Evolutionary conservation across 116 monocot genomes (phyloP).

Genomic region (Posidonia oceanica): DNA sequence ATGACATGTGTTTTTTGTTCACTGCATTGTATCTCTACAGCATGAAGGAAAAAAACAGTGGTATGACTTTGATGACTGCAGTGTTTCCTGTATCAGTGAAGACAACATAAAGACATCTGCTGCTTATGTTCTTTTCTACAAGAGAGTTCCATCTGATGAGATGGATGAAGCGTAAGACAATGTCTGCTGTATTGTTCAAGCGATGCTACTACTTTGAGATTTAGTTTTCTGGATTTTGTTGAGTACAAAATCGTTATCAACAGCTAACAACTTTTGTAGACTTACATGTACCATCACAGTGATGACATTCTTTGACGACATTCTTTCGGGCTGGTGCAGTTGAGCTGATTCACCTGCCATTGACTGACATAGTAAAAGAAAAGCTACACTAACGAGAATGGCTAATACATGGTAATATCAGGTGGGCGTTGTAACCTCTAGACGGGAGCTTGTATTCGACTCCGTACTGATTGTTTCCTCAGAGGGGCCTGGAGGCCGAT

Average conservation of each 20-base stretch:
- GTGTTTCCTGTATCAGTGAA: constrained; percentile 32
- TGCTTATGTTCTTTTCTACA: constrained; percentile 70
- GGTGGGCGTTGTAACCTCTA: neutral
- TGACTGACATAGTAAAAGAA: neutral
- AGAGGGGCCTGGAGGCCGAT: neutral
- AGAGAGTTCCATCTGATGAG: constrained; percentile 10
- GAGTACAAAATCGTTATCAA: neutral
- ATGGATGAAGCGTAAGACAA: constrained; percentile 1
- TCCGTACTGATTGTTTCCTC: neutral
- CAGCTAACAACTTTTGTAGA: neutral
- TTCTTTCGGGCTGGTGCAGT: neutral
- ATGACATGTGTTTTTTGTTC: neutral
- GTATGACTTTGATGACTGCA: constrained; percentile 57
- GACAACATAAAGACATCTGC: constrained; percentile 43
- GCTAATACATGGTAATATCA: neutral
- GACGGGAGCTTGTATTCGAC: neutral
- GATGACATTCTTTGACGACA: neutral
- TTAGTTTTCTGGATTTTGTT: neutral
- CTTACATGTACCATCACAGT: neutral
- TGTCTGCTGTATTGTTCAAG: neutral
- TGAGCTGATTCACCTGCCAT: neutral
- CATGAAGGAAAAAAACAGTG: constrained; percentile 34
- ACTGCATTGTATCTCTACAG: constrained; percentile 11
- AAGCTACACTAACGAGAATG: neutral
- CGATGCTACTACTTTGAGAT: no score